These are phyloP conservation scores for Guadua angustifolia DNA, from an alignment of 176 grass and related monocot species.

Conservation along the genomic window DNA sequence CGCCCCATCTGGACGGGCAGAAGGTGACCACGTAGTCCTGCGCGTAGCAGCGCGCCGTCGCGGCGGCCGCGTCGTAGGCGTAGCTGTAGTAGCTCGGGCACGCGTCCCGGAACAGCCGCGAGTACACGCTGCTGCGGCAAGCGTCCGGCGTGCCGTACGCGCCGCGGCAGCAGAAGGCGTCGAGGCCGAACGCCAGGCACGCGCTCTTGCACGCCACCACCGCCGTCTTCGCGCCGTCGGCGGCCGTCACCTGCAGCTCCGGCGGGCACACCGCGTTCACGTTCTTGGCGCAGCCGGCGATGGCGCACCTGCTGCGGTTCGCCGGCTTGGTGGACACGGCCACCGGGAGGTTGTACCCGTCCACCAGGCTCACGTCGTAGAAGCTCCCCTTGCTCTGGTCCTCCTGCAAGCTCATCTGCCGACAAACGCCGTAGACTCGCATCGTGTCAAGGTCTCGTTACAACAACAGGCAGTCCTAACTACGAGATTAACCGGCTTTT, in stretches of 20 bases:
- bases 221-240: background rate
- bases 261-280: slow-evolving; percentile 73
- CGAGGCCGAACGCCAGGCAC: slow-evolving; percentile 74
- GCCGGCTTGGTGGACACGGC: slow-evolving; percentile 52
- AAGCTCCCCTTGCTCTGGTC: slow-evolving; percentile 61
- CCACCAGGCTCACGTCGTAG: slow-evolving; percentile 41
- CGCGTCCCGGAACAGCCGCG: slow-evolving; percentile 72
- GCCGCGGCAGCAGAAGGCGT: slow-evolving; percentile 82
- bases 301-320: slow-evolving; percentile 42
- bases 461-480: background rate
- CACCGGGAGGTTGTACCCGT: slow-evolving; percentile 53
- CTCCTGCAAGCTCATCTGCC: slow-evolving; percentile 37
- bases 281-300: slow-evolving; percentile 62
- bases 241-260: slow-evolving; percentile 59
- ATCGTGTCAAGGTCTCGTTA: background rate
- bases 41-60: slow-evolving; percentile 58
- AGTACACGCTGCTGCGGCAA: slow-evolving; percentile 73
- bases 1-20: slow-evolving; percentile 70
- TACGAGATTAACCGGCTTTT: background rate
- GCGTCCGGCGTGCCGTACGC: slow-evolving; percentile 64
- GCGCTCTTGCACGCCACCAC: slow-evolving; percentile 89
- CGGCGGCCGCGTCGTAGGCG: slow-evolving; percentile 67
- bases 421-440: background rate
- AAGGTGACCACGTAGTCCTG: slow-evolving; percentile 69
- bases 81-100: slow-evolving; percentile 84